These are phyloP conservation scores for Prunus mume DNA, from an alignment of 306 rosid species.

Conservation along the genomic window DNA sequence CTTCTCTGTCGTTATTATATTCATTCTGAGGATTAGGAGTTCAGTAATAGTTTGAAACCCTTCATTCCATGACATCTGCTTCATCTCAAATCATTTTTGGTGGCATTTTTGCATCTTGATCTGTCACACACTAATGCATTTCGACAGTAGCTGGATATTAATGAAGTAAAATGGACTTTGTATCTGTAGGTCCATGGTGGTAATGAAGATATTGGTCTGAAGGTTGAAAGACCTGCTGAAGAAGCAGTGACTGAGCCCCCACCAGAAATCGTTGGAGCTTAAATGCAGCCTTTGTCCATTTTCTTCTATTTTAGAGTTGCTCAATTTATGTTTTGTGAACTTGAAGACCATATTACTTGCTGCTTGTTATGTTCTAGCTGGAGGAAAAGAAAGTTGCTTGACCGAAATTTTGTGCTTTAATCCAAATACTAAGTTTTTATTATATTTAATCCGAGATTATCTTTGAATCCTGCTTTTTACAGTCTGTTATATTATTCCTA, in stretches of 20 bases:
- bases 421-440: not conserved
- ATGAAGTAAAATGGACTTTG: not conserved
- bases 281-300: conserved; percentile 8
- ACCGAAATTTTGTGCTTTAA: conserved; percentile 25
- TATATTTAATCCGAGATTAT: not conserved
- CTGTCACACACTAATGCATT: not conserved
- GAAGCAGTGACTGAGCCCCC: conserved; percentile 52
- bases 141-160: not conserved
- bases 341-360: not conserved
- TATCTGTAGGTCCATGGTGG: conserved; percentile 78
- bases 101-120: not conserved
- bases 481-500: too few relatives aligned
- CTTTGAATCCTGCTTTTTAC: not conserved
- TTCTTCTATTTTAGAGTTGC: not conserved
- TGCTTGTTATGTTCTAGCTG: conserved; percentile 8
- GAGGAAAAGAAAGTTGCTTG: conserved; percentile 21
- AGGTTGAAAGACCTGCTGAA: conserved; percentile 85
- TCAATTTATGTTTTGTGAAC: conserved; percentile 15
- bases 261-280: conserved; percentile 76
- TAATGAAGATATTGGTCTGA: conserved; percentile 71
- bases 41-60: not conserved
- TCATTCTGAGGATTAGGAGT: not conserved
- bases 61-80: not conserved
- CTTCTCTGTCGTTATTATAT: not conserved
- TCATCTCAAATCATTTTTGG: not conserved